Conservation (phyloP, 73 alveolate genomes). For the Stentor coeruleus region DNA sequence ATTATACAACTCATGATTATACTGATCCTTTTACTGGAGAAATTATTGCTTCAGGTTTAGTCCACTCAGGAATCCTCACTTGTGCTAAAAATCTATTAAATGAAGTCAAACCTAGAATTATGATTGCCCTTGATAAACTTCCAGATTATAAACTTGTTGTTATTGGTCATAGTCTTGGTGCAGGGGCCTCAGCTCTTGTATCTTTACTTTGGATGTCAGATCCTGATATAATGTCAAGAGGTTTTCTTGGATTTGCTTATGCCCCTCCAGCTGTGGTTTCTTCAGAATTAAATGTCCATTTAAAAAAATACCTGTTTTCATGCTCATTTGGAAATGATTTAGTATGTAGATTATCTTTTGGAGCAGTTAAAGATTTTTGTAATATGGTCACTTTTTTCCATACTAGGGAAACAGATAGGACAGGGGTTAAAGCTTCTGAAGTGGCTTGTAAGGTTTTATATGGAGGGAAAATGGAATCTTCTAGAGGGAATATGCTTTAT, state of each 20-base stretch:
- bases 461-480: background rate
- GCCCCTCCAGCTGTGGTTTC: slow-evolving; percentile 26
- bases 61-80: background rate
- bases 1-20: background rate
- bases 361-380: background rate
- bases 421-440: slow-evolving; percentile 11
- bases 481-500: background rate
- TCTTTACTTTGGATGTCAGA: background rate
- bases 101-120: background rate
- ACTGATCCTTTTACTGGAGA: slow-evolving; percentile 9
- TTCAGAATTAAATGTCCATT: background rate
- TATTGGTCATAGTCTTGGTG: slow-evolving; percentile 7
- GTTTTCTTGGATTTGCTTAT: slow-evolving; percentile 20
- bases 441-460: background rate
- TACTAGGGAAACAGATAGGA: background rate
- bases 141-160: slow-evolving; percentile 3
- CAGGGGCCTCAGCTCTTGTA: slow-evolving; percentile 16
- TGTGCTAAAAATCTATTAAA: background rate
- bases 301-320: background rate
- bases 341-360: slow-evolving; percentile 3
- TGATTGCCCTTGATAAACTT: background rate
- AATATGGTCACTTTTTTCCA: background rate
- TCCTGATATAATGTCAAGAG: background rate
- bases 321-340: background rate
- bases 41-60: background rate